These are phyloP conservation scores for Lactarius akahatsu DNA, from an alignment of 768 basidiomycete species.

Conservation along the genomic window DNA sequence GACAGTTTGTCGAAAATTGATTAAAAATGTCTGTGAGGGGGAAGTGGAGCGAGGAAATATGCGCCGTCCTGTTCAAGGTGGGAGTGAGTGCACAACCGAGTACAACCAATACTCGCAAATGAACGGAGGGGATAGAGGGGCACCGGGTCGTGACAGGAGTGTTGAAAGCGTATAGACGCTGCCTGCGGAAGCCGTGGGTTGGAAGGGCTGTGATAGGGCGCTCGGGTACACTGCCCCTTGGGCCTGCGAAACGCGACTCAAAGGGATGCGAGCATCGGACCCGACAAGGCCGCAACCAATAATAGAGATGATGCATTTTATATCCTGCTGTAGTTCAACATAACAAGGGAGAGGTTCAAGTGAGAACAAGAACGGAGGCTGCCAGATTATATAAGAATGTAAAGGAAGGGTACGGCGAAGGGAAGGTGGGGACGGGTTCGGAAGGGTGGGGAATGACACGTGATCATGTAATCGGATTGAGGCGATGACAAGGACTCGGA, in stretches of 20 bases:
- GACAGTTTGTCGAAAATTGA: background rate
- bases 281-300: background rate
- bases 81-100: background rate
- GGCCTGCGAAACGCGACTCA: background rate
- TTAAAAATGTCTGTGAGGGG: background rate
- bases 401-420: background rate
- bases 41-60: background rate
- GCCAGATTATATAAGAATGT: no score
- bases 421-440: background rate
- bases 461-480: background rate
- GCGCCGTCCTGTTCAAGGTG: background rate
- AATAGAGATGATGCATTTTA: background rate
- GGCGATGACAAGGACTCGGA: background rate
- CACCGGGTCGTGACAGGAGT: background rate
- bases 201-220: background rate
- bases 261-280: background rate
- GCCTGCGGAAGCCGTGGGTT: background rate
- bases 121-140: background rate
- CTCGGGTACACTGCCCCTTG: background rate
- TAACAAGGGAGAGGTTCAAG: background rate
- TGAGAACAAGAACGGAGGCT: background rate
- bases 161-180: background rate
- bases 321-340: background rate
- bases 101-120: background rate
- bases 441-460: background rate